Evolutionary conservation across 2,329 filamentous ascomycete genomes (phyloP), one percentile per base, ranked within the genome.

Genomic region (Penicillium rolfsii): DNA sequence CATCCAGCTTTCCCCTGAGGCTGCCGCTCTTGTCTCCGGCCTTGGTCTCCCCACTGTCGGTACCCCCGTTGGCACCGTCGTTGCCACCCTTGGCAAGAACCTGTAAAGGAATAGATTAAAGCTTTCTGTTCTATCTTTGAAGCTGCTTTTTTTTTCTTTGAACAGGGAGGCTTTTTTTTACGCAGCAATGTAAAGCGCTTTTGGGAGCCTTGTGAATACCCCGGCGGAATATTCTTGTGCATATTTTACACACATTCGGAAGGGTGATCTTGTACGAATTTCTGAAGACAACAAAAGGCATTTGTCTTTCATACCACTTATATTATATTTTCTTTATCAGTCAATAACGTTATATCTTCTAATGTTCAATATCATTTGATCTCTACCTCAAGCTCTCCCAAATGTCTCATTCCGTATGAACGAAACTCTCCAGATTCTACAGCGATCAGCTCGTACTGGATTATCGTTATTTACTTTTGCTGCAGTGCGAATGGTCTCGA

Each of bases 31-130:
- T n/a, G 62, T 73, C 36, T 26, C 61, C 40, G 65, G 71, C 57
- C 71, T 74, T 14, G 70, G 71, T 26, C 70, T 74, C 16, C 61
- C 67, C 43, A 59, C 60, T 49, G 59, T 75, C 40, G 73, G 69
- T 52, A 62, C 60, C 46, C 61, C 73, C n/a, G 60, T 74, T 24
- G 73, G 74, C 45, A 40, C 57, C 26, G 55, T 75, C 54, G 60
- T 76, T 59, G 62, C 67, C 52, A 72, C 70, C 50, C 36, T 73
- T 30, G 67, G 64, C 35, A 12, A 61, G 26, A 71, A 70, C 63
- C 65, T 73, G 55, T 73, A 69, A 70, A 67, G 38, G 55, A 52
- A 48, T 30, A 22, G 59, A 50, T 38, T 22, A 55, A 24, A 24
- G 41, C 11, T 38, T 35, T 58, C 24, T 24, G 28, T 66, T 52